These are phyloP conservation scores for Lantana camara DNA, from an alignment of 257 asterid genomes.

Conservation along the genomic window DNA sequence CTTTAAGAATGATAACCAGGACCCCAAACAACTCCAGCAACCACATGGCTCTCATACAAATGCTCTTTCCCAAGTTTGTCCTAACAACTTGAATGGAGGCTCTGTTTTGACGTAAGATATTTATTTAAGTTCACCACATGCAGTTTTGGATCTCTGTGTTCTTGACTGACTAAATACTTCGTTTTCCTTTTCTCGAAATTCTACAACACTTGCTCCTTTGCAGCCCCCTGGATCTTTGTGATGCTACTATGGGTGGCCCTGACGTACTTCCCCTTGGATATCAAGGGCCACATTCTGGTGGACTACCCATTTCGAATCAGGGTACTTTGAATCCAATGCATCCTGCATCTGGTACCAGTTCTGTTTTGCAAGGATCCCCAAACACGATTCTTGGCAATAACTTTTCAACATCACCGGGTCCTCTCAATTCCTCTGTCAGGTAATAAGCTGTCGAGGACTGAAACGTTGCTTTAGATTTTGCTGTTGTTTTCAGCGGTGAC, in stretches of 20 bases:
- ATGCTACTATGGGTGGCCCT: slow-evolving; percentile 52
- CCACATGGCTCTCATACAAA: slow-evolving; percentile 81
- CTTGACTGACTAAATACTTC: slow-evolving; percentile 13
- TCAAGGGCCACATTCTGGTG: slow-evolving; percentile 70
- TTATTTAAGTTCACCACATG: slow-evolving; percentile 21
- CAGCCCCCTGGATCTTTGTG: slow-evolving; percentile 92
- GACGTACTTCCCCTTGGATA: slow-evolving; percentile 66
- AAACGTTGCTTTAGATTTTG: slow-evolving; percentile 9
- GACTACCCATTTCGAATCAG: slow-evolving; percentile 59
- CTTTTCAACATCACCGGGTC: slow-evolving; percentile 59
- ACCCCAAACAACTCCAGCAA: slow-evolving; percentile 77
- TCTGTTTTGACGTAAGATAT: slow-evolving; percentile 75
- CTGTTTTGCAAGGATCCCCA: slow-evolving; percentile 66
- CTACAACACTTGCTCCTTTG: slow-evolving; percentile 31
- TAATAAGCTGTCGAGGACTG: slow-evolving; percentile 39
- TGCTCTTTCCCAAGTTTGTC: slow-evolving; percentile 81
- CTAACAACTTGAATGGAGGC: slow-evolving; percentile 76
- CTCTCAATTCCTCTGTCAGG: slow-evolving; percentile 70
- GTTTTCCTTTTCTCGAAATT: slow-evolving; percentile 19
- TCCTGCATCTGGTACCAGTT: slow-evolving; percentile 54
- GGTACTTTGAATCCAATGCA: slow-evolving; percentile 44
- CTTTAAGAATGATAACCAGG: slow-evolving; percentile 59
- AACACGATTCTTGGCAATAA: slow-evolving; percentile 61
- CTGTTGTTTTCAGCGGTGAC: no score
- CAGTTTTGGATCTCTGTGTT: slow-evolving; percentile 17